These are phyloP conservation scores for Paramecium caudatum DNA, from an alignment of 73 alveolate genomes.

Conservation along the genomic window DNA sequence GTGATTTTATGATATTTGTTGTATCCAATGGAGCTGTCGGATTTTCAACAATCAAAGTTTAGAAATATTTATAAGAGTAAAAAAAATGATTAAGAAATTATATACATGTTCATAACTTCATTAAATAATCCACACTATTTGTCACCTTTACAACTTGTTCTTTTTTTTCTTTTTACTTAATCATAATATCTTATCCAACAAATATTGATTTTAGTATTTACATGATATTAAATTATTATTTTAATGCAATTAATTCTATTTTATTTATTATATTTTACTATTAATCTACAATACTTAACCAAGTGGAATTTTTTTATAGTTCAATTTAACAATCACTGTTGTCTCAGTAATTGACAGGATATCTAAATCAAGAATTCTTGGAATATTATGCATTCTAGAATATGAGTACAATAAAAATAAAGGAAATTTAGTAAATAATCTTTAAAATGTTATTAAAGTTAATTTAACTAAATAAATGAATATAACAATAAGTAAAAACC, in stretches of 20 bases:
- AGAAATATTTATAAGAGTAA: constrained; percentile 39
- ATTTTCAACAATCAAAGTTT: not conserved
- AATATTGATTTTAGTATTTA: constrained; percentile 13
- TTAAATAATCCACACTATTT: not conserved
- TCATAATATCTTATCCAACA: constrained; percentile 44
- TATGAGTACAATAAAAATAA: constrained; percentile 44
- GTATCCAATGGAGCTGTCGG: constrained; percentile 51
- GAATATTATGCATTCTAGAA: constrained; percentile 1
- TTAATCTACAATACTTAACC: not conserved
- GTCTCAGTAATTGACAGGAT: not conserved
- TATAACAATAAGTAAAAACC: constrained; percentile 71
- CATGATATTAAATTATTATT: not conserved
- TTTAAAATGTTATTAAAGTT: not conserved
- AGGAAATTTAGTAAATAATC: constrained; percentile 31
- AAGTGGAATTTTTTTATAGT: constrained; percentile 24
- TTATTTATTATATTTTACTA: not conserved
- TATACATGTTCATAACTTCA: not conserved
- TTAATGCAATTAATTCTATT: constrained; percentile 28
- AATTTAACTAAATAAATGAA: constrained; percentile 65
- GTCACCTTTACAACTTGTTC: not conserved
- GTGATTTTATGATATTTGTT: constrained; percentile 10
- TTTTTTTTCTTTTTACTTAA: not conserved
- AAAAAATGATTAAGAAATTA: not conserved
- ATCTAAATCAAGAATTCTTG: not conserved
- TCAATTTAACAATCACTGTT: not conserved